Evolutionary conservation across 768 basidiomycete species (phyloP).

Genomic region (Tulasnella calospora): DNA sequence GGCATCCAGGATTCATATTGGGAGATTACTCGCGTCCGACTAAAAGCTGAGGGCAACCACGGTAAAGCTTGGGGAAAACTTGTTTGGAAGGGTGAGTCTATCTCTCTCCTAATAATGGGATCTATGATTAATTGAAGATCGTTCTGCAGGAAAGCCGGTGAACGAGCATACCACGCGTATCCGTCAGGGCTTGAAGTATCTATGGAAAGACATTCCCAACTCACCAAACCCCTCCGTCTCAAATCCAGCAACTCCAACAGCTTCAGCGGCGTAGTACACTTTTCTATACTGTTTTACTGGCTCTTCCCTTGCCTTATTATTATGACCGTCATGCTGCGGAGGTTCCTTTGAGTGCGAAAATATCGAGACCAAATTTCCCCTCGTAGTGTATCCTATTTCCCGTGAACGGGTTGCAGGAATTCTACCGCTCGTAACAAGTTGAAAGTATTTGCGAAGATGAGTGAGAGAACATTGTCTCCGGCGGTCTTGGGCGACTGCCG

Average conservation of each 20-base stretch:
- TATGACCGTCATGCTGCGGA: background rate
- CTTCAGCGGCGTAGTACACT: background rate
- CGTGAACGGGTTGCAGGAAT: background rate
- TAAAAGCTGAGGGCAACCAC: conserved; percentile 68
- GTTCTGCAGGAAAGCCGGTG: conserved; percentile 53
- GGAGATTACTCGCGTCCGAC: conserved; percentile 63
- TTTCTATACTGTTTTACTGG: background rate
- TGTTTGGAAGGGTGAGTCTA: conserved; percentile 66
- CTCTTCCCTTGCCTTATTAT: background rate
- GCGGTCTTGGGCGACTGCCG: background rate
- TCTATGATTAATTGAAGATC: background rate
- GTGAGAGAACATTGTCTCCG: background rate
- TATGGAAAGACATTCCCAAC: conserved; percentile 39
- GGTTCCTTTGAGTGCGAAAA: background rate
- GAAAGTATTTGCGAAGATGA: background rate
- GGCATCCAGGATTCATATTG: conserved; percentile 65
- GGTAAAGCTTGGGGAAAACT: conserved; percentile 81
- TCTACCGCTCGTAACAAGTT: background rate
- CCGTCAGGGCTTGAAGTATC: conserved; percentile 67
- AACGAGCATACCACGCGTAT: conserved; percentile 59
- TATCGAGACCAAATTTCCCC: background rate
- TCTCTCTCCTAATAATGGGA: background rate
- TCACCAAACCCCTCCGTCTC: background rate
- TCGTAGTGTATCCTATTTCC: background rate
- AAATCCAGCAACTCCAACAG: background rate